Evolutionary conservation across 352 stramenopile genomes (phyloP), one percentile per base, ranked within the genome.

Genomic region (Globisporangium barbulae): DNA sequence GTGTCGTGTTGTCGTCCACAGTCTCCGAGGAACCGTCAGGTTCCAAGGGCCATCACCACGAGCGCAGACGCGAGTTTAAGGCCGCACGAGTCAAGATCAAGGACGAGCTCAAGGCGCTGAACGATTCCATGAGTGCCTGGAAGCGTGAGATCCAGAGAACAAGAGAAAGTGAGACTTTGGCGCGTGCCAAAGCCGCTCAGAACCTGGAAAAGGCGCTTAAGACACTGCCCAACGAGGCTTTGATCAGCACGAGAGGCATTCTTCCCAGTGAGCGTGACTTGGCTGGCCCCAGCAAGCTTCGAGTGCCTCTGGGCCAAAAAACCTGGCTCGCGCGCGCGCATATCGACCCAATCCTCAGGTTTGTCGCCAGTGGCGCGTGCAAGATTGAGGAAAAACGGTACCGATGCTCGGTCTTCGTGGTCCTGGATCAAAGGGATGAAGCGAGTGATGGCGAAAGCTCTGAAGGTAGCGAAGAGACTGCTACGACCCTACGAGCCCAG

Each of bases 31-130:
- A 65, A 8, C 9, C 35, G 5, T 9, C 41, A n/a, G 17, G 3
- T 41, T 7, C 41, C 17, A 69, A 68, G 28, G 12, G 21, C 17
- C 45, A 61, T 22, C 67, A 78, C 3, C 70, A 83, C 21, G 80
- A 85, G 33, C 61, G 68, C 8, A 68, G 80, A 41, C 69, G 78
- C n/a, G 47, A 53, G 12, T 71, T 76, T 19, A 88, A 89, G 31
- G 73, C 71, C 2, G 59, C 68, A 15, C 67, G 80, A 17, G 74
- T 84, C 64, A 63, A 64, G 9, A 66, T 88, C 19, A 89, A 86
- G 57, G 65, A 64, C 3, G 72, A 88, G 30, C 59, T 71, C 31
- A 86, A 88, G 59, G 31, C 49, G 45, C 13, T 71, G n/a, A 19
- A 15, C 21, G 33, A 37, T 12, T 66, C 76, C n/a, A 42, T 70